Conservation (phyloP, 2,329 filamentous ascomycete species). For the Colletotrichum australisinense region DNA sequence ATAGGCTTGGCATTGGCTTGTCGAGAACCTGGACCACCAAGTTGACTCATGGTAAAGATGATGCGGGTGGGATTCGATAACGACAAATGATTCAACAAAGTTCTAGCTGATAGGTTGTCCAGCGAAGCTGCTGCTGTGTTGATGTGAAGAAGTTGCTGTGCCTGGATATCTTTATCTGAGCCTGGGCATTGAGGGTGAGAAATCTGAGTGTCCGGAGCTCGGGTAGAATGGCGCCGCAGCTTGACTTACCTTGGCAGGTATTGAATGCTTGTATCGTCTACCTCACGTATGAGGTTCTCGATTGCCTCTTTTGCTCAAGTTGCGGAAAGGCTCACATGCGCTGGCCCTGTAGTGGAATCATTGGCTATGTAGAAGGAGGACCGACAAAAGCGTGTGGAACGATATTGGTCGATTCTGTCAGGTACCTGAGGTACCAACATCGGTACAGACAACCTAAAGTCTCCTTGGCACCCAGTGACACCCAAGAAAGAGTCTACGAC, state of each 20-base stretch:
- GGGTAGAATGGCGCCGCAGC: not conserved
- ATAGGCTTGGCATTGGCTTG: slow-evolving; percentile 74
- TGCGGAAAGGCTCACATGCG: not conserved
- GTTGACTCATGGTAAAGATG: slow-evolving; percentile 64
- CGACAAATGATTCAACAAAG: not conserved
- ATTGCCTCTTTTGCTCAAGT: not conserved
- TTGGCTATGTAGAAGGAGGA: not conserved
- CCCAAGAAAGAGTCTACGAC: too few relatives aligned
- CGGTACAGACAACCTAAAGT: not conserved
- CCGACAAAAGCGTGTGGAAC: not conserved
- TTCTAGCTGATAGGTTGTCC: not conserved
- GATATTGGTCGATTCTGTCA: not conserved
- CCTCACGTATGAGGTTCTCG: not conserved
- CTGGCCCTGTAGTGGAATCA: not conserved
- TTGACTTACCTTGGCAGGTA: not conserved
- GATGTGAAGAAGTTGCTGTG: not conserved
- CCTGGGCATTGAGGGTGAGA: not conserved
- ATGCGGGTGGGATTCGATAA: not conserved
- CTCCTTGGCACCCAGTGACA: not conserved
- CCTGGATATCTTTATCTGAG: not conserved
- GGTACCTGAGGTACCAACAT: not conserved
- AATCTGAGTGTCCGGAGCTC: not conserved
- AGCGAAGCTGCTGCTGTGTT: not conserved
- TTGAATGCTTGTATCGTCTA: not conserved
- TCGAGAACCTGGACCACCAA: slow-evolving; percentile 77